A percentile compares a stretch with the other conserved stretches of the same genome.
phyloP scores from a whole-genome alignment of 768 basidiomycete genomes.

The Tephrocybe sp. region DNA sequence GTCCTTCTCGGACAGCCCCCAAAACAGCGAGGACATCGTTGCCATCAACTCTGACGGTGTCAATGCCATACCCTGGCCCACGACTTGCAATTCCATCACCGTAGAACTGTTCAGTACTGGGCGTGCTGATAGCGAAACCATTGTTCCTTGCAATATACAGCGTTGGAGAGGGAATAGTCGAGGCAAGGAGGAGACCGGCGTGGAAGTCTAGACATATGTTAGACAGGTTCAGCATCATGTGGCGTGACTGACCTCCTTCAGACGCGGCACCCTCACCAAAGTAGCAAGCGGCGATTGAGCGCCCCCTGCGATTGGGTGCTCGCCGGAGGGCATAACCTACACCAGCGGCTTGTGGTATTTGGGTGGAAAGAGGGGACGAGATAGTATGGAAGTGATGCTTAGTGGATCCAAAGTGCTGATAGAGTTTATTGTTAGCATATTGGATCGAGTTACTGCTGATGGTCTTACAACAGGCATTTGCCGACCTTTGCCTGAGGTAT shows the following conservation, averaged over 20 bases:
- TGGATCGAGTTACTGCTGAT: not conserved
- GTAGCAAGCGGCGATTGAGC: slow-evolving; percentile 82
- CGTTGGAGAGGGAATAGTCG: slow-evolving; percentile 72
- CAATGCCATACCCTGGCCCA: slow-evolving; percentile 90
- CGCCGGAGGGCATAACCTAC: slow-evolving; percentile 89
- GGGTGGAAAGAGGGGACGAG: slow-evolving; percentile 90
- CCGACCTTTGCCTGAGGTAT: slow-evolving; percentile 78
- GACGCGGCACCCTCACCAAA: slow-evolving; percentile 95
- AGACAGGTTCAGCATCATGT: not conserved
- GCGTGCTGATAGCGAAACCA: slow-evolving; percentile 95
- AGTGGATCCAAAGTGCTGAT: slow-evolving; percentile 84
- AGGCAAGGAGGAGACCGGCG: slow-evolving; percentile 81
- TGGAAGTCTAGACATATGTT: slow-evolving; percentile 71
- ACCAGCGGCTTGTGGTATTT: slow-evolving; percentile 94
- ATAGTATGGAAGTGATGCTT: slow-evolving; percentile 91
- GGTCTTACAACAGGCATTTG: slow-evolving; percentile 88
- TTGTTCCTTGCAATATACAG: slow-evolving; percentile 81
- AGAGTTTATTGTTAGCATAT: slow-evolving; percentile 9
- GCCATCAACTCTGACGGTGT: slow-evolving; percentile 91
- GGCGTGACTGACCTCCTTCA: slow-evolving; percentile 60
- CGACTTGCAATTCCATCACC: slow-evolving; percentile 93
- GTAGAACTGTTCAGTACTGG: slow-evolving; percentile 83
- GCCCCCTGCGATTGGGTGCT: slow-evolving; percentile 63
- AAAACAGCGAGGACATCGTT: slow-evolving; percentile 90
- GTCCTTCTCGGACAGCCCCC: slow-evolving; percentile 68